Evolutionary conservation across 73 alveolate genomes (phyloP).

Genomic region (Paramecium octaurelia): DNA sequence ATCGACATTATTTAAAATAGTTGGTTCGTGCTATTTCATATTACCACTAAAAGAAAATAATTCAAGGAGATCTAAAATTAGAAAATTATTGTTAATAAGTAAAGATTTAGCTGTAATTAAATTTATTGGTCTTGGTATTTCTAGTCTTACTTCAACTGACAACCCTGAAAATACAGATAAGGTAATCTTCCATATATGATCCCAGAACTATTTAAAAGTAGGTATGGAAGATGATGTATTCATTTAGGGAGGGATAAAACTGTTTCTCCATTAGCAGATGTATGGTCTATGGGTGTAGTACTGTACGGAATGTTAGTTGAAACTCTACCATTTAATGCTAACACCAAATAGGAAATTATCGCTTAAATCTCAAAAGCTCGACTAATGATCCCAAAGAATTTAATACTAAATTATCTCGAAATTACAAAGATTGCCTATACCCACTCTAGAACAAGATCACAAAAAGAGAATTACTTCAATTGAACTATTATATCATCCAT

Average conservation of each 20-base stretch:
- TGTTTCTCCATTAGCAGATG: slow-evolving; percentile 65
- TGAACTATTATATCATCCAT: slow-evolving; percentile 55
- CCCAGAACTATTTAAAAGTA: slow-evolving; percentile 65
- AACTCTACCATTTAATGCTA: slow-evolving; percentile 74
- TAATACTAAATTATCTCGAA: neutral
- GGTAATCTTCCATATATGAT: slow-evolving; percentile 68
- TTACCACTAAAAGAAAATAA: slow-evolving; percentile 87
- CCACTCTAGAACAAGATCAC: slow-evolving; percentile 44
- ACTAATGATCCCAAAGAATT: slow-evolving; percentile 37
- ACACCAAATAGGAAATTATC: slow-evolving; percentile 55
- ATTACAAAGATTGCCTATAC: slow-evolving; percentile 40
- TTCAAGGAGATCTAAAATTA: slow-evolving; percentile 94
- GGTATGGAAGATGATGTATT: neutral
- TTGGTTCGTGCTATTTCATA: slow-evolving; percentile 81
- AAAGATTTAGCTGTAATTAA: slow-evolving; percentile 29
- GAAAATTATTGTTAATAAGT: slow-evolving; percentile 71
- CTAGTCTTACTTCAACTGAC: slow-evolving; percentile 55
- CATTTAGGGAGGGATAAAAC: slow-evolving; percentile 38
- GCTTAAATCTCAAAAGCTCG: slow-evolving; percentile 44
- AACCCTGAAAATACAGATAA: slow-evolving; percentile 65
- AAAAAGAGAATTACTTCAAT: slow-evolving; percentile 36
- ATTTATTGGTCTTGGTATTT: slow-evolving; percentile 66
- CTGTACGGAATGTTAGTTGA: slow-evolving; percentile 66
- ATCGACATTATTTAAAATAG: slow-evolving; percentile 78
- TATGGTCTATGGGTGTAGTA: slow-evolving; percentile 73